Percentiles rank a stretch among this genome's conserved stretches.
Conservation (phyloP, 306 rosid genomes). For the Psophocarpus tetragonolobus region DNA sequence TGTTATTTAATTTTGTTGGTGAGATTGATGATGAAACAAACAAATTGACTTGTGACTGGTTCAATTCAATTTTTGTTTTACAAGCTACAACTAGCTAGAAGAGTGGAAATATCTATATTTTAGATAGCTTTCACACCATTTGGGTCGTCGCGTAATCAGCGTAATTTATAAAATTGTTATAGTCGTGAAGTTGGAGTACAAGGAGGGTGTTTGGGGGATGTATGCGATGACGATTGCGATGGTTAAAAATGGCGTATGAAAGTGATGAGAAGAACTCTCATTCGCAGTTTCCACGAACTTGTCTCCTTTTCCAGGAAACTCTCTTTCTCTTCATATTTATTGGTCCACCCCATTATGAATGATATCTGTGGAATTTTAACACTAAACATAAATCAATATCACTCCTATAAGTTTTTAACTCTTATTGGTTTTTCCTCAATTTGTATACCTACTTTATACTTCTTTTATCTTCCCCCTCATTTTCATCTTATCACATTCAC, state of each 20-base stretch:
- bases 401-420: neutral
- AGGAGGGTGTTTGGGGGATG: constrained; percentile 28
- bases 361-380: constrained; percentile 53
- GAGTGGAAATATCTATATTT: neutral
- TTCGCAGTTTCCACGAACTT: constrained; percentile 68
- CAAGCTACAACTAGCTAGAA: constrained; percentile 13
- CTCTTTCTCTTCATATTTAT: constrained; percentile 51
- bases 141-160: constrained; percentile 6
- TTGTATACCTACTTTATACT: neutral
- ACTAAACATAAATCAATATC: neutral
- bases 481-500: too few species aligned
- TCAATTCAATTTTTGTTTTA: constrained; percentile 18
- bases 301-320: constrained; percentile 62
- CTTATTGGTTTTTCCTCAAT: neutral
- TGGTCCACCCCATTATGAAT: constrained; percentile 56
- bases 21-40: constrained; percentile 2
- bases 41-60: constrained; percentile 21
- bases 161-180: constrained; percentile 9
- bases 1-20: neutral
- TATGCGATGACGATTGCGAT: constrained; percentile 44
- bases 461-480: neutral
- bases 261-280: constrained; percentile 50
- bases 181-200: constrained; percentile 34
- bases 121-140: constrained; percentile 41
- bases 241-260: constrained; percentile 53